Evolutionary conservation across 2,329 filamentous ascomycete species (phyloP), one percentile per base, ranked within the genome.

Genomic region (Fusarium paranaense): DNA sequence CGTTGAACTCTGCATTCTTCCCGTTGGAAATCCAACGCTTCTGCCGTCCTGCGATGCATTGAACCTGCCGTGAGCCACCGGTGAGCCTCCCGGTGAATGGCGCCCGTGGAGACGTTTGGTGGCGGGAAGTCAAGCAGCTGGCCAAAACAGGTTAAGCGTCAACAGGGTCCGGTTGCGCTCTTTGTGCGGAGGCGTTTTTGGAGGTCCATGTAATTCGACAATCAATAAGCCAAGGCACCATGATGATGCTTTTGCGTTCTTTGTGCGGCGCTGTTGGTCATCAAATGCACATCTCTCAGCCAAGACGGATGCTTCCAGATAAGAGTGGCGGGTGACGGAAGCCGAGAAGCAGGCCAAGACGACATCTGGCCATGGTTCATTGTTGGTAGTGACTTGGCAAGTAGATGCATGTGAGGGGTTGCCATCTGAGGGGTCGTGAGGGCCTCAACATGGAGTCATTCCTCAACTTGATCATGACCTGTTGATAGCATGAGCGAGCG

Each of bases 81-180:
- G 61, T 69, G 35, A 59, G 33, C 4, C 7, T 45, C 35, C 9
- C 65, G 61, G 33, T 57, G 58, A 70, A 16, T 27, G 32, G 33
- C 27, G n/a, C 42, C 22, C 22, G 22, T 27, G 16, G 38, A 57
- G n/a, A 25, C 16, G 37, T 40, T 59, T 32, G 45, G 50, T 42
- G 47, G 33, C 14, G 11, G 25, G 6, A 18, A 25, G 37, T 20
- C 6, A 37, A 40, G 22, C 14, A 30, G 27, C 25, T 65, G 20
- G 6, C 61, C 45, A 2, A 74, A 69, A 68, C 3, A 1, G 61
- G 71, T n/a, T 45, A 74, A 62, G 64, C 38, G 45, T 13, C 4
- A 1, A 9, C 62, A 58, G 52, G 64, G 25, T n/a, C 37, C 13
- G 47, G 62, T 65, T 63, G 61, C 61, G 61, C 14, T 22, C 30